Base-by-base conservation (phyloP, 345 rosid species). In the Boechera retrofracta region DNA sequence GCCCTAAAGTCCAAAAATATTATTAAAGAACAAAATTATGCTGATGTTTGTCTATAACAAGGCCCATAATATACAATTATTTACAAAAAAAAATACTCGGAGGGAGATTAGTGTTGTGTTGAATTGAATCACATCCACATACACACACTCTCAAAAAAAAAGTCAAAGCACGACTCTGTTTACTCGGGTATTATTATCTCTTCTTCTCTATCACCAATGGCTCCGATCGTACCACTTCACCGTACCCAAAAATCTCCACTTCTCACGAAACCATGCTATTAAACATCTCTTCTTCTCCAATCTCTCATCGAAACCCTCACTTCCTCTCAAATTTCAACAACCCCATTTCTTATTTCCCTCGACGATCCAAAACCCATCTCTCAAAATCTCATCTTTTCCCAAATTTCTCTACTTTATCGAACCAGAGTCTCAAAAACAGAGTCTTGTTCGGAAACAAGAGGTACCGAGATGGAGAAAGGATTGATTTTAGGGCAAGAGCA, bases 81-180 rank as follows among this genome's bases (percentile, higher is more conserved):
- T 6, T 41, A 16, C 16, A 16, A 16, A 4, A 12, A 0, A 36
- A 38, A 33, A 67, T 71, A 80, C n/a, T 18, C 16, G 39, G 48
- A 69, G 55, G 71, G 81, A 71, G 82, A 78, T 5, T 28, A 45
- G 64, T 59, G 60, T 60, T 16, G 74, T 53, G 72, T n/a, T 74
- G 39, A 64, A 57, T 73, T 52, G 63, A 83, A 83, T 85, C 80
- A 83, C 79, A 75, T 84, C 91, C 94, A 92, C 94, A 86, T 60
- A 55, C 57, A 33, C 72, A 42, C 2, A 8, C 28, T 6, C 10
- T 21, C 24, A 28, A 28, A 28, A 3, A 38, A 39, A 29, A 52
- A 42, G 56, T 70, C 80, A 6, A 76, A 51, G 33, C 74, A 60
- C 74, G 71, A 44, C 71, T 69, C 65, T 69, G 57, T 42, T 41